A percentile compares a stretch with the other conserved stretches of the same genome.
phyloP scores from a whole-genome alignment of 805 yeast genomes.

The Metschnikowia drakensbergensis region DNA sequence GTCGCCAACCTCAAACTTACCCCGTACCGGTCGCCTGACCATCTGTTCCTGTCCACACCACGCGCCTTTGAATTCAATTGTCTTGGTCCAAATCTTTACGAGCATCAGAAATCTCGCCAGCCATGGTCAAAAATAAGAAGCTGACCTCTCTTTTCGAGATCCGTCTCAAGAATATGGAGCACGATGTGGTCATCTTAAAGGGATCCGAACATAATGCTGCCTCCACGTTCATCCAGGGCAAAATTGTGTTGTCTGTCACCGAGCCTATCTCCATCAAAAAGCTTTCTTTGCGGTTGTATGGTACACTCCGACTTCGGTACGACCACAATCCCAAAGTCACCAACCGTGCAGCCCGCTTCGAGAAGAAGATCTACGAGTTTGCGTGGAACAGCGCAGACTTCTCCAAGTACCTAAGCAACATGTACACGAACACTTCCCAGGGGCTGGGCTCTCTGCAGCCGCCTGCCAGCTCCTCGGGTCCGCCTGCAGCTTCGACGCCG shows the following conservation, averaged over 20 bases:
- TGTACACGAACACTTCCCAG: conserved; percentile 24
- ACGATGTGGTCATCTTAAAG: conserved; percentile 74
- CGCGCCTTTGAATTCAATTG: too few species aligned
- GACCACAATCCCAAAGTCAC: conserved; percentile 42
- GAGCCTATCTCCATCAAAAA: conserved; percentile 72
- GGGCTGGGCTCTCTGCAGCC: conserved; percentile 4
- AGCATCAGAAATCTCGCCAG: too few species aligned
- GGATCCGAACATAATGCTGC: conserved; percentile 78
- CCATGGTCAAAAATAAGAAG: conserved; percentile 21
- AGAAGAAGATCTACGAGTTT: conserved; percentile 67
- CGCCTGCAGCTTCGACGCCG: not conserved
- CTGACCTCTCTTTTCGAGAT: conserved; percentile 41
- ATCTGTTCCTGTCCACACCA: not conserved
- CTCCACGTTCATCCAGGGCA: conserved; percentile 71
- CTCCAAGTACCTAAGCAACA: conserved; percentile 34
- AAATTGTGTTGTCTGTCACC: conserved; percentile 65
- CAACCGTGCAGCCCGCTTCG: conserved; percentile 48
- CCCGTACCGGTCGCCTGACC: not conserved
- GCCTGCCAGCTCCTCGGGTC: not conserved
- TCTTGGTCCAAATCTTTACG: too few species aligned
- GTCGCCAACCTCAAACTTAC: not conserved
- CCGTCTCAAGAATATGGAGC: conserved; percentile 62
- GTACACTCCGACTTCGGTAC: conserved; percentile 65
- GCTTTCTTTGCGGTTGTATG: conserved; percentile 60
- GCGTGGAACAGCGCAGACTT: conserved; percentile 70